These are phyloP conservation scores for Centaurea solstitialis DNA, from an alignment of 129 eudicot species.

Conservation along the genomic window DNA sequence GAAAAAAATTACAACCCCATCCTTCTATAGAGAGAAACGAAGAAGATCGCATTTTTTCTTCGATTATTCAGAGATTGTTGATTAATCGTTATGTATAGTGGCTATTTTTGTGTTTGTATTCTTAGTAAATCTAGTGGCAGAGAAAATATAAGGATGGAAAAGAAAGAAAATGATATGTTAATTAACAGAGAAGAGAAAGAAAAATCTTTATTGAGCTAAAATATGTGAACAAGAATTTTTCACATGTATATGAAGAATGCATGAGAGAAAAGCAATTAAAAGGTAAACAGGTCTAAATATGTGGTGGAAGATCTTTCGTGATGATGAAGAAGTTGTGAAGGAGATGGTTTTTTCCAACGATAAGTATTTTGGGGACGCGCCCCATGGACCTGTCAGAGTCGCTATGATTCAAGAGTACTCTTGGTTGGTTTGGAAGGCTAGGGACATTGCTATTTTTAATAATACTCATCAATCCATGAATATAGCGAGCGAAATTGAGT, in stretches of 20 bases:
- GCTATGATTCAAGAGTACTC: no score
- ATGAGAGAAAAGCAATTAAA: not conserved
- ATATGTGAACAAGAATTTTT: not conserved
- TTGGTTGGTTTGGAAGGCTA: no score
- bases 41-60: not conserved
- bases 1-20: not conserved
- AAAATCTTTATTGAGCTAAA: not conserved
- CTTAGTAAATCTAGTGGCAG: conserved; percentile 1
- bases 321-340: no score
- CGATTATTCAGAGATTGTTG: not conserved
- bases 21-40: not conserved
- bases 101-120: not conserved
- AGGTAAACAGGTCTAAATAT: not conserved
- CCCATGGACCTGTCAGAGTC: no score
- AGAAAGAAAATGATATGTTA: not conserved
- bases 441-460: no score
- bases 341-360: no score
- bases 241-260: not conserved
- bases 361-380: no score
- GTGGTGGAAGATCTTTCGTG: no score
- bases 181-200: not conserved
- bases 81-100: conserved; percentile 60
- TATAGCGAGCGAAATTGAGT: no score
- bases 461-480: no score
- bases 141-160: not conserved